Base-by-base conservation (phyloP, 2,329 filamentous ascomycete genomes). In the Aspergillus udagawae region DNA sequence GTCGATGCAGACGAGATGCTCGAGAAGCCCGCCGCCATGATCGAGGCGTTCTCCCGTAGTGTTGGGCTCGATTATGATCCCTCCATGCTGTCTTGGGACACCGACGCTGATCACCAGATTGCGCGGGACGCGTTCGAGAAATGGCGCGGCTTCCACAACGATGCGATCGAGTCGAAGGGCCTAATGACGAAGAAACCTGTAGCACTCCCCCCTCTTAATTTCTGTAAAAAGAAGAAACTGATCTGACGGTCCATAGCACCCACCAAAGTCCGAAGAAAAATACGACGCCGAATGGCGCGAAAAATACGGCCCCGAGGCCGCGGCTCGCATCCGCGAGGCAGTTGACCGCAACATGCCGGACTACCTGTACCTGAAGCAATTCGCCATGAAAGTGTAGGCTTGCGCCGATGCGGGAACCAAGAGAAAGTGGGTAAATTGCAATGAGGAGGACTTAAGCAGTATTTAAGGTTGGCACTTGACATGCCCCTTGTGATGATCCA, bases 91-190 rank as follows among this genome's bases (percentile, higher is more conserved):
- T 81, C 83, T 57, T 97, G 94, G 94, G 84, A 89, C 60, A 86
- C 87, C 28, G 86, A 88, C 53, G 87, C 89, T 62, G 87, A 88
- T 66, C 86, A 91, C 65, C 66, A 77, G 52, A 79, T 83, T 60
- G 93, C 92, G 3, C 81, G 83, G 63, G 82, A 85, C 61, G 87
- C 86, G 20, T 97, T 97, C 77, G 91, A 92, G 77, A 97, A 99
- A 79, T 97, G 94, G 94, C 89, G 87, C 65, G 94, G 94, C 10
- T 97, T 96, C 78, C 94, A 97, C 73, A 90, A 97, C 65, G 94
- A 97, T 79, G 94, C 92, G 14, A 90, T 97, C 66, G 81, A 89
- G 64, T 96, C 90, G 70, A 88, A 82, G 41, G 86, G 86, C 60
- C 78, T 99, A 67, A 88, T 87, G 71, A 85, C 90, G 4, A 71